These are phyloP conservation scores for Kuraishia floccosa DNA, from an alignment of 805 yeast genomes.

Conservation along the genomic window DNA sequence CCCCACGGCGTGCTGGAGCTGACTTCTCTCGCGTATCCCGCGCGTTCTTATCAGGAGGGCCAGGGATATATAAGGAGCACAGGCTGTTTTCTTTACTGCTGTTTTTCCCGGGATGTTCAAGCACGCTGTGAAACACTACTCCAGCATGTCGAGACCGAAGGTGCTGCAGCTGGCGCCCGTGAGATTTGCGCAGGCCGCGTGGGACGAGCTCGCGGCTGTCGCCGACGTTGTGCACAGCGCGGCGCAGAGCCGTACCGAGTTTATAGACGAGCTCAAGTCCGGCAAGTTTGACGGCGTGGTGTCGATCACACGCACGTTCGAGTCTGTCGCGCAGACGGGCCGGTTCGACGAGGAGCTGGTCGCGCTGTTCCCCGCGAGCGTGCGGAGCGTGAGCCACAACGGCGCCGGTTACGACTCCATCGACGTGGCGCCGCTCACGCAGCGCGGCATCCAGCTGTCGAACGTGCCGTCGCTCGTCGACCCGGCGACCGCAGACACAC, in stretches of 20 bases:
- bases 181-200: conserved; percentile 49
- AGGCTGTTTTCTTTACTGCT: not conserved
- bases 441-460: conserved; percentile 31
- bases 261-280: conserved; percentile 21
- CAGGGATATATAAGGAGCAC: no score
- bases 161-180: conserved; percentile 58
- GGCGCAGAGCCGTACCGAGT: conserved; percentile 27
- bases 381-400: conserved; percentile 32
- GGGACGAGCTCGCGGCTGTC: conserved; percentile 40
- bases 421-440: conserved; percentile 28
- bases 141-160: conserved; percentile 31
- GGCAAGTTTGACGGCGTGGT: conserved; percentile 23
- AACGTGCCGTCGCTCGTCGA: conserved; percentile 44
- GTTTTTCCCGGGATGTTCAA: not conserved
- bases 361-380: conserved; percentile 19
- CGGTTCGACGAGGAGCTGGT: conserved; percentile 32
- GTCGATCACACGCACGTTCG: conserved; percentile 30
- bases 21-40: no score
- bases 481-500: conserved; percentile 47
- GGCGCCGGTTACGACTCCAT: conserved; percentile 53
- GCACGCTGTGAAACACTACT: conserved; percentile 8
- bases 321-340: conserved; percentile 25
- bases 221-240: conserved; percentile 35
- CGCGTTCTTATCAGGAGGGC: no score
- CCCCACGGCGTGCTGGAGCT: no score